Conservation (phyloP, 495 filamentous ascomycete genomes). For the Paragyromitra xinjiangensis region DNA sequence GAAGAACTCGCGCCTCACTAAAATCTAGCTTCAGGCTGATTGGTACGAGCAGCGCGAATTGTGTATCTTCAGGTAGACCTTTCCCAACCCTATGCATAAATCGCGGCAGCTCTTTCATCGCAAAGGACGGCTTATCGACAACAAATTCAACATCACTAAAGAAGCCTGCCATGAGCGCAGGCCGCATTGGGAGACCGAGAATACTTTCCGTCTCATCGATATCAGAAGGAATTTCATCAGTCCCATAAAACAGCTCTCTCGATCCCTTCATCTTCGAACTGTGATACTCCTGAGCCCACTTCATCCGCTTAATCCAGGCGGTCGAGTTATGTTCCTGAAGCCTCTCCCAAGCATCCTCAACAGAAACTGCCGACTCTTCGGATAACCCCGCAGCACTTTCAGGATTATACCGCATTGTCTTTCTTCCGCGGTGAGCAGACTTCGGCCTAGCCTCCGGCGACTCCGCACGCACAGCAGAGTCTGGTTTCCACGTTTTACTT, state of each 20-base stretch:
- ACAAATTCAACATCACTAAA: slow-evolving; percentile 86
- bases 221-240: slow-evolving; percentile 81
- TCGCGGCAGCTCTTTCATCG: slow-evolving; percentile 76
- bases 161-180: slow-evolving; percentile 79
- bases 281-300: slow-evolving; percentile 73
- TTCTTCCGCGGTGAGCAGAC: slow-evolving; percentile 60
- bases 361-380: slow-evolving; percentile 72
- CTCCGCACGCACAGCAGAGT: slow-evolving; percentile 47
- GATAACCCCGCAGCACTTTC: slow-evolving; percentile 75
- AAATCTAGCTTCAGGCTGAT: slow-evolving; percentile 89
- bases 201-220: slow-evolving; percentile 83
- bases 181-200: slow-evolving; percentile 84
- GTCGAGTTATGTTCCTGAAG: slow-evolving; percentile 83
- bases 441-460: slow-evolving; percentile 55
- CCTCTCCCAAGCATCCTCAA: slow-evolving; percentile 75
- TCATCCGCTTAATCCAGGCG: slow-evolving; percentile 93
- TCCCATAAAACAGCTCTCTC: slow-evolving; percentile 80
- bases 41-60: slow-evolving; percentile 87
- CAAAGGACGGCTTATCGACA: slow-evolving; percentile 94
- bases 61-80: slow-evolving; percentile 89
- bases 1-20: slow-evolving; percentile 83
- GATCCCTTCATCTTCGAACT: slow-evolving; percentile 79
- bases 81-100: slow-evolving; percentile 92
- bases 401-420: slow-evolving; percentile 78
- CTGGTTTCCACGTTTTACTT: slow-evolving; percentile 54